phyloP scores from a whole-genome alignment of 768 basidiomycete species.

The Hemileccinum impolitum region DNA sequence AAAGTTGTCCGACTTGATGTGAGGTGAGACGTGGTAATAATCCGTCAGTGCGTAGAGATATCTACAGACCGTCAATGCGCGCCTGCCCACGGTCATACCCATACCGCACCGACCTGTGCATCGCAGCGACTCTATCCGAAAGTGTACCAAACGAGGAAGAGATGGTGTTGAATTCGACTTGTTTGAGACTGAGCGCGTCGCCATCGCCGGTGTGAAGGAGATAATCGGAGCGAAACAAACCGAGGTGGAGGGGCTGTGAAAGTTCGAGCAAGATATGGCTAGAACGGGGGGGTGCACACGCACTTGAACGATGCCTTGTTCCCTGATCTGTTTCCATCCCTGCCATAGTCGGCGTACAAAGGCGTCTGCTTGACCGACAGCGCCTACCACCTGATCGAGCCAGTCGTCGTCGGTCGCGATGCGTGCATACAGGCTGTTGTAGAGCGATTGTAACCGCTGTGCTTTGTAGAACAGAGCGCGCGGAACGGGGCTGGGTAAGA shows the following conservation, averaged over 20 bases:
- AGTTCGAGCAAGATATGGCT: too few relatives aligned
- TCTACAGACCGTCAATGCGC: constrained; percentile 35
- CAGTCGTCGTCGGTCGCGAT: constrained; percentile 78
- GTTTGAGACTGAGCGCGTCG: too few relatives aligned
- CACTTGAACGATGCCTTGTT: constrained; percentile 60
- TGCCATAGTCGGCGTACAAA: constrained; percentile 86
- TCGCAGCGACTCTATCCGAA: constrained; percentile 58
- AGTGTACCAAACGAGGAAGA: constrained; percentile 81
- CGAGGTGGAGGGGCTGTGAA: constrained; percentile 84
- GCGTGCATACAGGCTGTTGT: constrained; percentile 83
- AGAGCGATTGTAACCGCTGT: constrained; percentile 63
- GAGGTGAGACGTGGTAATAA: constrained; percentile 61
- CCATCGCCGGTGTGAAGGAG: too few relatives aligned
- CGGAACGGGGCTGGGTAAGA: constrained; percentile 88
- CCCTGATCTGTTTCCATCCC: constrained; percentile 75
- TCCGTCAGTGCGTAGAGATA: constrained; percentile 62
- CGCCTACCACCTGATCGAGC: constrained; percentile 82
- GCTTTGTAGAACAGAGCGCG: constrained; percentile 65
- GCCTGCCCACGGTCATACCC: constrained; percentile 3
- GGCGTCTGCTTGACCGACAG: constrained; percentile 77
- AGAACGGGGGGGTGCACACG: too few relatives aligned
- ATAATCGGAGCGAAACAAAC: constrained; percentile 51
- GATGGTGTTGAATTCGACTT: too few relatives aligned
- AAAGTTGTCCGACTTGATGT: constrained; percentile 52
- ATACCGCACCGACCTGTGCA: constrained; percentile 97